These are phyloP conservation scores for Seminavis robusta DNA, from an alignment of 108 stramenopile species.

Conservation along the genomic window DNA sequence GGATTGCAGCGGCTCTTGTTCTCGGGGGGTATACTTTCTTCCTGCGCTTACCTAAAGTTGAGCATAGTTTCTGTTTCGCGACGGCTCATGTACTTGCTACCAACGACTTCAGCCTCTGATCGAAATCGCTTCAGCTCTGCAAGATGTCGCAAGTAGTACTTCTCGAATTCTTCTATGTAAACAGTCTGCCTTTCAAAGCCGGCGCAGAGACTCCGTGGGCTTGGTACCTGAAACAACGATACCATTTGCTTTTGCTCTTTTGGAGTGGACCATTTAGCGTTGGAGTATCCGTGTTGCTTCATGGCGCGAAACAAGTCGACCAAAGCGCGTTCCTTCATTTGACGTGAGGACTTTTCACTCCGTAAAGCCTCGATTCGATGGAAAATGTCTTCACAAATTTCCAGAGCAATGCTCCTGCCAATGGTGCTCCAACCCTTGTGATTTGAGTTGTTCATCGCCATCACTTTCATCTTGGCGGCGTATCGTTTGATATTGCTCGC, in stretches of 20 bases:
- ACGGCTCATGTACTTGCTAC: slow-evolving; percentile 74
- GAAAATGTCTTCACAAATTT: slow-evolving; percentile 75
- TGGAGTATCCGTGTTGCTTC: slow-evolving; percentile 62
- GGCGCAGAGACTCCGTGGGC: slow-evolving; percentile 23
- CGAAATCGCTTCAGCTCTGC: slow-evolving; percentile 56
- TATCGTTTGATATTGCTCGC: too few species aligned
- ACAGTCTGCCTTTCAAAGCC: neutral
- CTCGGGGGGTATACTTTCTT: neutral
- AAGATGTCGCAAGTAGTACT: slow-evolving; percentile 61
- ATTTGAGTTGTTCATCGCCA: too few species aligned
- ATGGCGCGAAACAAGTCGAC: slow-evolving; percentile 86
- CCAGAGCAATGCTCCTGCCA: slow-evolving; percentile 44
- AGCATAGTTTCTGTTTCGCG: slow-evolving; percentile 73
- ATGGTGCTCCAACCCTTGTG: slow-evolving; percentile 25
- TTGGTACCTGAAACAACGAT: slow-evolving; percentile 62
- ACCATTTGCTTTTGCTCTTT: slow-evolving; percentile 50
- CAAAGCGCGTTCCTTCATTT: slow-evolving; percentile 91
- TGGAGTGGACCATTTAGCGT: slow-evolving; percentile 74
- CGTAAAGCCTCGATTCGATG: slow-evolving; percentile 79
- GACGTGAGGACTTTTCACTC: slow-evolving; percentile 63
- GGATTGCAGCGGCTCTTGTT: neutral
- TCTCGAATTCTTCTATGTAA: slow-evolving; percentile 47
- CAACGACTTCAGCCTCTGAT: slow-evolving; percentile 63
- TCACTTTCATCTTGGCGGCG: too few species aligned
- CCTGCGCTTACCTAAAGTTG: slow-evolving; percentile 31